Evolutionary conservation across 345 rosid species (phyloP), one percentile per base, ranked within the genome.

Genomic region (Limnanthes douglasii): DNA sequence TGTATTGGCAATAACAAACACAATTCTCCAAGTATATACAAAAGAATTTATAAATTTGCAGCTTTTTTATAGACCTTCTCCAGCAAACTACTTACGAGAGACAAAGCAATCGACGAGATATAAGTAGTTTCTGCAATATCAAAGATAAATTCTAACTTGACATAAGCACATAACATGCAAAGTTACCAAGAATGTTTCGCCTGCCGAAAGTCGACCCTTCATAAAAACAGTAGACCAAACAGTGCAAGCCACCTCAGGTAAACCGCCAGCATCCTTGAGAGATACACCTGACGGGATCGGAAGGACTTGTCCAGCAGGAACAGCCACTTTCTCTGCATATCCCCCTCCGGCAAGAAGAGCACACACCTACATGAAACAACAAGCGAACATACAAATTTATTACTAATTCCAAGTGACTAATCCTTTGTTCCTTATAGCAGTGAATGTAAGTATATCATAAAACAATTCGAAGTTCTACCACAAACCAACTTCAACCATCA

Each of bases 261-360:
- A 57, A 60, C 68, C 51, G 8, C 75, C 54, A 15, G 85, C 88
- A 59, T 85, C 93, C 34, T 57, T 53, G 5, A 79, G 46, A 1
- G 93, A 62, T 45, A 85, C 43, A 18, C 93, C 75, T 0, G 43
- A 30, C 0, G 88, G 96, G 4, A 79, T 22, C 3, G 82, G 79
- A 37, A 85, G 70, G 17, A 73, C 56, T 48, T 85, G 93, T 4
- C 71, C 84, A 1, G 60, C 75, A 3, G 88, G 75, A 47, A 79
- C 85, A 0, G 72, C 56, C 31, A 85, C 93, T 59, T 76, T 76
- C 72, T 85, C 96, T 0, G 93, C 88, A 41, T 79, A 76, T 0
- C 88, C 93, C 43, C 96, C 88, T 50, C 96, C 96, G 24, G 69
- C 53, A 1, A 85, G 88, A 53, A 85, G 93, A 52, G 93, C 88